phyloP scores from a whole-genome alignment of 441 rosid species.

The Adansonia grandidieri region DNA sequence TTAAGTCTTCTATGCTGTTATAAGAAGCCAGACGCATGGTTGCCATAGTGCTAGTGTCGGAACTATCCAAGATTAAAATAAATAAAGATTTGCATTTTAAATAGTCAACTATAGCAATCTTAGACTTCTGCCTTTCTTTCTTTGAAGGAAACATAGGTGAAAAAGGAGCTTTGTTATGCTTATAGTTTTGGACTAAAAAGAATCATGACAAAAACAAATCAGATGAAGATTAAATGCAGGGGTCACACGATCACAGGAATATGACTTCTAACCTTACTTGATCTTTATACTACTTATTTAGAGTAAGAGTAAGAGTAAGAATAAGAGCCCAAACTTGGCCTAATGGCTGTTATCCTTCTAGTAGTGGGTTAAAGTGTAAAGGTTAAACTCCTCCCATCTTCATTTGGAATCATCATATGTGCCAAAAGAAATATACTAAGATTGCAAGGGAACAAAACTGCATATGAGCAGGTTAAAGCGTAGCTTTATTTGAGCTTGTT shows the following conservation, averaged over 20 bases:
- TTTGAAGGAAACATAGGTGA: not conserved
- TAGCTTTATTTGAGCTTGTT: not conserved
- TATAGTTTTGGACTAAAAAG: not conserved
- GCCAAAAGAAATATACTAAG: constrained; percentile 3
- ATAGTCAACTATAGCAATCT: not conserved
- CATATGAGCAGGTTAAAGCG: not conserved
- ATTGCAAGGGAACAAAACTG: not conserved
- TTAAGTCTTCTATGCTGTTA: not conserved
- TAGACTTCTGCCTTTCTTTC: not conserved
- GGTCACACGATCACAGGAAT: not conserved
- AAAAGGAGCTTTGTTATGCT: not conserved
- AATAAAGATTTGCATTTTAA: not conserved
- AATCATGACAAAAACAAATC: too few relatives aligned
- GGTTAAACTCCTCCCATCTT: not conserved
- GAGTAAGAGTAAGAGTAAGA: not conserved
- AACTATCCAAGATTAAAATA: not conserved
- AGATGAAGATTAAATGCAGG: constrained; percentile 7
- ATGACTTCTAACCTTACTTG: not conserved
- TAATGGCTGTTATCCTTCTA: not conserved
- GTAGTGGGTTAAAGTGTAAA: not conserved
- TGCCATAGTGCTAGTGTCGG: not conserved
- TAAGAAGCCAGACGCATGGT: not conserved
- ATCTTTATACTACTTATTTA: not conserved
- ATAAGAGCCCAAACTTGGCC: not conserved
- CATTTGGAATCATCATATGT: not conserved